Conservation (phyloP, 2,329 filamentous ascomycete species). For the Paramyrothecium sp. region DNA sequence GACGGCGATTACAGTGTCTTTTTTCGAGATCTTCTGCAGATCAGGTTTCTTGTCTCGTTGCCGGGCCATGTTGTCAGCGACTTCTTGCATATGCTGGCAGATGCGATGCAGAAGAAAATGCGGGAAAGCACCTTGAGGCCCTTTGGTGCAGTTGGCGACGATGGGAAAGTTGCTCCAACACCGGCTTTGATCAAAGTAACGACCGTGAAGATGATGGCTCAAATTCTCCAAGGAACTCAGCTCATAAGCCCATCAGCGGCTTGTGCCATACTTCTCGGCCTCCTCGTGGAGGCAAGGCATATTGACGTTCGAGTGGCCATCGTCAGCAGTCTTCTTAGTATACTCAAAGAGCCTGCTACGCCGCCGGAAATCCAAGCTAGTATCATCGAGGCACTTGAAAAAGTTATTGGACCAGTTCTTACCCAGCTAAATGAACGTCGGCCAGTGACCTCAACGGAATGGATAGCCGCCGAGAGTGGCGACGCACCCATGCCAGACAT, state of each 20-base stretch:
- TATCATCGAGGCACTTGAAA: conserved; percentile 23
- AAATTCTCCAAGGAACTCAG: conserved; percentile 24
- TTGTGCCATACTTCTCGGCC: conserved; percentile 22
- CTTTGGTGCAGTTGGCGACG: background rate
- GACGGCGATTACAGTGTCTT: conserved; percentile 26
- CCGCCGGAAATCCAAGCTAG: conserved; percentile 7
- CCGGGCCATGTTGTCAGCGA: conserved; percentile 17
- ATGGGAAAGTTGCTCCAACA: background rate
- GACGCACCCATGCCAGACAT: conserved; percentile 7
- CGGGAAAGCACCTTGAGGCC: conserved; percentile 16
- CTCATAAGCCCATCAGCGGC: conserved; percentile 21
- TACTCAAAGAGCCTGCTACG: conserved; percentile 13
- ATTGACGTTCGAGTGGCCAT: conserved; percentile 28
- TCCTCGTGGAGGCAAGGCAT: conserved; percentile 27
- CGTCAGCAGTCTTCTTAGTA: conserved; percentile 23
- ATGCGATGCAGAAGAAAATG: conserved; percentile 25
- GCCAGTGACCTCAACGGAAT: conserved; percentile 22
- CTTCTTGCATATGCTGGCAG: conserved; percentile 24
- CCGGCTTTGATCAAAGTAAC: conserved; percentile 28
- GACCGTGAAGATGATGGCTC: conserved; percentile 35
- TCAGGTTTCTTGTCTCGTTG: conserved; percentile 22
- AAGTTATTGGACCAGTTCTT: conserved; percentile 22
- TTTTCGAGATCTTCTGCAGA: conserved; percentile 27
- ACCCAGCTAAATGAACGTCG: conserved; percentile 27
- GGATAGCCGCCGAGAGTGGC: conserved; percentile 11